Conservation (phyloP, 2,329 filamentous ascomycete species). For the Xylariaceae sp. region DNA sequence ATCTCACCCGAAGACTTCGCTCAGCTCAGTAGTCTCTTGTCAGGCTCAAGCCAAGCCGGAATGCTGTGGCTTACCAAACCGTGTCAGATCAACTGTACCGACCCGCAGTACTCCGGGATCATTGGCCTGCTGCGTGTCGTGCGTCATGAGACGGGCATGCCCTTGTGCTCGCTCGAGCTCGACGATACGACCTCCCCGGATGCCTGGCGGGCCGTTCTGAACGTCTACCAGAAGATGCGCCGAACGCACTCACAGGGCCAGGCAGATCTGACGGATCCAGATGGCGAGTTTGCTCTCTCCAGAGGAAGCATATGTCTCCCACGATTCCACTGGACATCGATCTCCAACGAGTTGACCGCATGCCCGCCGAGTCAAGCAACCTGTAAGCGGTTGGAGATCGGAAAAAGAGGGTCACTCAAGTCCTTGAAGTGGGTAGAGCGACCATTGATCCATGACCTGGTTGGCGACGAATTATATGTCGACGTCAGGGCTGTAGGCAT, state of each 20-base stretch:
- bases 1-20: slow-evolving; percentile 4
- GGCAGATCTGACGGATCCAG: slow-evolving; percentile 6
- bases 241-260: slow-evolving; percentile 1
- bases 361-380: not conserved
- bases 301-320: slow-evolving; percentile 4
- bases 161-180: slow-evolving; percentile 6
- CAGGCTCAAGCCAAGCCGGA: not conserved
- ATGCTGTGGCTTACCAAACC: slow-evolving; percentile 9
- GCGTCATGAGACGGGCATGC: slow-evolving; percentile 5
- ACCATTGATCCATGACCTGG: slow-evolving; percentile 1
- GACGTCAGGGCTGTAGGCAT: slow-evolving; percentile 7
- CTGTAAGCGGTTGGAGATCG: slow-evolving; percentile 4
- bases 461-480: slow-evolving; percentile 5
- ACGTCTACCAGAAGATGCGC: slow-evolving; percentile 6
- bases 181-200: slow-evolving; percentile 3
- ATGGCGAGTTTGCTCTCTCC: slow-evolving; percentile 5
- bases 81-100: slow-evolving; percentile 5
- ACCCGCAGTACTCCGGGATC: slow-evolving; percentile 8
- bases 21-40: slow-evolving; percentile 3
- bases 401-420: slow-evolving; percentile 4
- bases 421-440: slow-evolving; percentile 5
- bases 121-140: slow-evolving; percentile 7
- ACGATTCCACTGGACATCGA: slow-evolving; percentile 7
- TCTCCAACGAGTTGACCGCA: no score
- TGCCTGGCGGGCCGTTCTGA: slow-evolving; percentile 2